Base-by-base conservation (phyloP, 371 early-diverging fungal genomes). In the Cokeromyces recurvatus region DNA sequence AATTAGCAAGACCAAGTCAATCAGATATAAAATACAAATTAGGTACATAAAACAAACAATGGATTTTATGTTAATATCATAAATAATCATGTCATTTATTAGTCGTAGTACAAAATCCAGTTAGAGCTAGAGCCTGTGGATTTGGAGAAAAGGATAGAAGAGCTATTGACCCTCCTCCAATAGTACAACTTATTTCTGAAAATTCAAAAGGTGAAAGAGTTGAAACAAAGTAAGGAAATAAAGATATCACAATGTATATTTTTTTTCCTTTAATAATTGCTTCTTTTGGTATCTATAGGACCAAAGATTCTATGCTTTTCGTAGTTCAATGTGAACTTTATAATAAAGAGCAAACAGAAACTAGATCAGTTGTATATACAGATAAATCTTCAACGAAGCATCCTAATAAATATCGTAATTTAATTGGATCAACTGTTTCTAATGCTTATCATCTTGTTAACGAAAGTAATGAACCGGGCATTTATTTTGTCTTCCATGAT, bases 401-500 rank as follows among this genome's bases (percentile, higher is more conserved):
- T 15, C 59, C 59, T 12, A 59, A 66, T 15, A 57, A 63, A 27
- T 66, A 71, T 27, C 68, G 71, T 22, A 79, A 70, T 39, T 56
- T 80, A 8, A 74, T 85, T 22, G 86, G 86, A 1, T 64, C 78
- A 7, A 66, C 71, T 3, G 71, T 77, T 9, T 59, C 79, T 0
- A 68, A 76, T 2, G 77, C 78, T 21, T 61, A 66, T 21, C 68
- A 68, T 39, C 64, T 84, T 17, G 17, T 49, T 3, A 69, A 74
- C 44, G 34, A 68, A 15, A 58, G 76, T 16, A 57, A 73, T 53
- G 45, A 62, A 19, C 56, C 64, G 31, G 78, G 77, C 37, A 75
- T 78, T 36, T 84, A 66, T 39, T 78, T 78, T 44, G 51, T 74
- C 29, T 78, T 78, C 46, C 65, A 62, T 19, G 97, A 97, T 46